A percentile compares a stretch with the other conserved stretches of the same genome.
phyloP scores from a whole-genome alignment of 768 basidiomycete species.

The Lyophyllum semitale region DNA sequence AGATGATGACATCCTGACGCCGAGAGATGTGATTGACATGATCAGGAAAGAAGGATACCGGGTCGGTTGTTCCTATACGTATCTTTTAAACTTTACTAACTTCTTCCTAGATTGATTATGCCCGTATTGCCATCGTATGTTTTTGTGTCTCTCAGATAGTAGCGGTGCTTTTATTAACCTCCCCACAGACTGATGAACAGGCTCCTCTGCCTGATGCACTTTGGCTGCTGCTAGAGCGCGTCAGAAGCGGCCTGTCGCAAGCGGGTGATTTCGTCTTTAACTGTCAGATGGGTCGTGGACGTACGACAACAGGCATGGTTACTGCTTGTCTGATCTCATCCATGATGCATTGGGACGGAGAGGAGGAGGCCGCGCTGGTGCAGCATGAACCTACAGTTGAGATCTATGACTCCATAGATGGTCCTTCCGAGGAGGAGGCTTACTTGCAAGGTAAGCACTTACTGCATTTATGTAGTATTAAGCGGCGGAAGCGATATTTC shows the following conservation, averaged over 20 bases:
- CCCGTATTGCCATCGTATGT: constrained; percentile 86
- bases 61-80: constrained; percentile 37
- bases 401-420: constrained; percentile 73
- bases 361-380: constrained; percentile 38
- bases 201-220: constrained; percentile 91
- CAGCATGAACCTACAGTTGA: constrained; percentile 37
- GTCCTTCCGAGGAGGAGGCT: constrained; percentile 84
- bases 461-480: background rate
- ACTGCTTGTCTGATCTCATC: constrained; percentile 85
- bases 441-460: constrained; percentile 72
- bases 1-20: constrained; percentile 84
- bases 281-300: constrained; percentile 92
- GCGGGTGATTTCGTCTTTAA: constrained; percentile 90
- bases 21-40: constrained; percentile 77
- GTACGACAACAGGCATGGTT: constrained; percentile 97
- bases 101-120: constrained; percentile 70
- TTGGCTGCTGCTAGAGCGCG: constrained; percentile 73
- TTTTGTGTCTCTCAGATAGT: background rate
- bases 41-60: constrained; percentile 77
- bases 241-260: constrained; percentile 55
- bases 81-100: background rate
- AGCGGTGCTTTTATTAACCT: constrained; percentile 3
- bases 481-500: background rate
- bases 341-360: constrained; percentile 57
- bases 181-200: constrained; percentile 89